These are phyloP conservation scores for Fusarium hainanense DNA, from an alignment of 2,329 filamentous ascomycete genomes.

Conservation along the genomic window DNA sequence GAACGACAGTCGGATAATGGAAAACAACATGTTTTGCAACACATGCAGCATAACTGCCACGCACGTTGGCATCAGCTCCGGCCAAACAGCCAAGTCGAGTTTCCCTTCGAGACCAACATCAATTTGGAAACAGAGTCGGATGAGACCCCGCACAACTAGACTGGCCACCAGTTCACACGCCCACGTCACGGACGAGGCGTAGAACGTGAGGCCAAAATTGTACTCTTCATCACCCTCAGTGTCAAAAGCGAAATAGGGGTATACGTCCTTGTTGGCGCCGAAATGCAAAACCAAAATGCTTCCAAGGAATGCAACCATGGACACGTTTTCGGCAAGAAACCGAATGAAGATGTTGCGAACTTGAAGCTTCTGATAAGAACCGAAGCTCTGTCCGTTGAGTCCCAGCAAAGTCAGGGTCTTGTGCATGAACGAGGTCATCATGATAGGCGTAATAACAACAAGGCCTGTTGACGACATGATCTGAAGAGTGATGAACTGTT, in stretches of 20 bases:
- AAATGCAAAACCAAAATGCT: slow-evolving; percentile 74
- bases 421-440: slow-evolving; percentile 71
- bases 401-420: slow-evolving; percentile 63
- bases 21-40: slow-evolving; percentile 78
- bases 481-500: slow-evolving; percentile 74
- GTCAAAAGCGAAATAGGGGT: slow-evolving; percentile 77
- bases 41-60: slow-evolving; percentile 75
- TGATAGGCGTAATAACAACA: slow-evolving; percentile 71
- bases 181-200: slow-evolving; percentile 73
- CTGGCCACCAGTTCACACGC: slow-evolving; percentile 73
- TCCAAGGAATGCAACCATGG: slow-evolving; percentile 75
- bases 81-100: slow-evolving; percentile 73
- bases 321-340: slow-evolving; percentile 73
- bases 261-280: slow-evolving; percentile 73
- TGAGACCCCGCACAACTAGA: slow-evolving; percentile 67
- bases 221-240: slow-evolving; percentile 58
- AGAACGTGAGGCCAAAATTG: slow-evolving; percentile 72
- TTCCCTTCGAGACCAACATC: slow-evolving; percentile 73
- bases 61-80: slow-evolving; percentile 73
- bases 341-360: slow-evolving; percentile 75
- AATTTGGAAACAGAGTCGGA: slow-evolving; percentile 68
- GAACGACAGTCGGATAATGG: slow-evolving; percentile 73
- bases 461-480: slow-evolving; percentile 71
- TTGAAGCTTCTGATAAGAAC: slow-evolving; percentile 73
- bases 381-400: slow-evolving; percentile 69